Evolutionary conservation across 2,329 filamentous ascomycete species (phyloP).

Genomic region (Fusarium sarcochroum): DNA sequence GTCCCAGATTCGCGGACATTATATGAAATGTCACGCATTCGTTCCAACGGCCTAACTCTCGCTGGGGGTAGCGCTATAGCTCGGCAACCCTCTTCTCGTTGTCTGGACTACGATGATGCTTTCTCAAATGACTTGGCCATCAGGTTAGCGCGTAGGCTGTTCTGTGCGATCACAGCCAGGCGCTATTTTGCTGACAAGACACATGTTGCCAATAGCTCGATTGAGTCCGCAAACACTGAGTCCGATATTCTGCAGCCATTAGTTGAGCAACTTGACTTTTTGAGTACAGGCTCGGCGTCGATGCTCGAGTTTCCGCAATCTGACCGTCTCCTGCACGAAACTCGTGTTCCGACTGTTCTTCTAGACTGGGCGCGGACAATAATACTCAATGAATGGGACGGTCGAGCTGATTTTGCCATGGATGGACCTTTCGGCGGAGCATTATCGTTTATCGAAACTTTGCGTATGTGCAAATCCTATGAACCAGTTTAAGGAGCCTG

Average conservation of each 20-base stretch:
- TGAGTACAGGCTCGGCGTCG: slow-evolving; percentile 61
- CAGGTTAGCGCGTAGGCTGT: slow-evolving; percentile 70
- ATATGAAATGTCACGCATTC: slow-evolving; percentile 72
- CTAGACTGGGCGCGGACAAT: slow-evolving; percentile 82
- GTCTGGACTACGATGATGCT: slow-evolving; percentile 73
- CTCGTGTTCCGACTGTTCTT: slow-evolving; percentile 68
- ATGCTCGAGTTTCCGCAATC: slow-evolving; percentile 64
- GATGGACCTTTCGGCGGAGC: slow-evolving; percentile 83
- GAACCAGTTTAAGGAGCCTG: neutral
- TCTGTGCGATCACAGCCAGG: slow-evolving; percentile 68
- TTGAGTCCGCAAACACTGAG: slow-evolving; percentile 50
- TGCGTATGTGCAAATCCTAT: slow-evolving; percentile 70
- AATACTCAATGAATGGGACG: slow-evolving; percentile 85
- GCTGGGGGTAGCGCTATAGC: slow-evolving; percentile 62
- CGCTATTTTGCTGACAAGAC: slow-evolving; percentile 65
- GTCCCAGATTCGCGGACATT: slow-evolving; percentile 63
- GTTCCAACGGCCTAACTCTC: slow-evolving; percentile 67
- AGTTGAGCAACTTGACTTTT: slow-evolving; percentile 67
- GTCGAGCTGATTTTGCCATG: slow-evolving; percentile 76
- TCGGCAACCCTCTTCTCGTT: slow-evolving; percentile 64
- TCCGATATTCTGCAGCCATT: slow-evolving; percentile 63
- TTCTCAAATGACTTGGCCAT: slow-evolving; percentile 74
- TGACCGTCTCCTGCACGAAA: slow-evolving; percentile 70
- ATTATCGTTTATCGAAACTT: slow-evolving; percentile 77
- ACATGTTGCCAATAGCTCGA: slow-evolving; percentile 53